Base-by-base conservation (phyloP, 495 filamentous ascomycete species). In the Halenospora varia region DNA sequence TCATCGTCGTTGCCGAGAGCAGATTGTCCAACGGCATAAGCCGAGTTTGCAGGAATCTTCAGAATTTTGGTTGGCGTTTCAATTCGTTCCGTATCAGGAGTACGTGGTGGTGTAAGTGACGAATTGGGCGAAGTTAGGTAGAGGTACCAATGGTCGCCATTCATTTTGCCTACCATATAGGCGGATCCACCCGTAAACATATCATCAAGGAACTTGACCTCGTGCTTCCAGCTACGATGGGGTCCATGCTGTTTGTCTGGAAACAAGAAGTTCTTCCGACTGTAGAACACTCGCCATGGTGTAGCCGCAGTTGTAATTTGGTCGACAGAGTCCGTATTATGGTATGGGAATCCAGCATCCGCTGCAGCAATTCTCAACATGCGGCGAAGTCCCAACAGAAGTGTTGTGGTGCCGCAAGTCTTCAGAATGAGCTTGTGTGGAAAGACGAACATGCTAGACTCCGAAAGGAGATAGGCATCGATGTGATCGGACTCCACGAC, bases 91-190 rank as follows among this genome's bases (percentile, higher is more conserved):
- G 58, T 57, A 25, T 79, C 74, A 1, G 94, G 93, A 18, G 87
- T 96, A 8, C 83, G 76, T 55, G 95, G 94, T 11, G 92, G 95
- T 0, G 92, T 96, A 55, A 96, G 78, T 61, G 83, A 71, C 10
- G 80, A 87, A 66, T 87, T 81, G 17, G 95, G 91, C 51, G 89
- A 87, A 26, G 95, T 99, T 68, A 97, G 82, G 71, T 97, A 99
- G 40, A 99, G 76, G 67, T 97, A 97, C 95, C 95, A 99, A 66
- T 99, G 95, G 73, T 97, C 95, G 59, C 94, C 93, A 66, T 99
- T 99, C 92, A 97, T 97, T 72, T 96, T 96, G 62, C 95, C 95
- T 60, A 99, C 94, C 92, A 97, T 95, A 74, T 99, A 99, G 25
- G 95, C 95, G 71, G 93, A 97, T 42, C 95, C 95, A 55, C 89